Conservation (phyloP, 345 rosid genomes). For the Lepidium sativum region DNA sequence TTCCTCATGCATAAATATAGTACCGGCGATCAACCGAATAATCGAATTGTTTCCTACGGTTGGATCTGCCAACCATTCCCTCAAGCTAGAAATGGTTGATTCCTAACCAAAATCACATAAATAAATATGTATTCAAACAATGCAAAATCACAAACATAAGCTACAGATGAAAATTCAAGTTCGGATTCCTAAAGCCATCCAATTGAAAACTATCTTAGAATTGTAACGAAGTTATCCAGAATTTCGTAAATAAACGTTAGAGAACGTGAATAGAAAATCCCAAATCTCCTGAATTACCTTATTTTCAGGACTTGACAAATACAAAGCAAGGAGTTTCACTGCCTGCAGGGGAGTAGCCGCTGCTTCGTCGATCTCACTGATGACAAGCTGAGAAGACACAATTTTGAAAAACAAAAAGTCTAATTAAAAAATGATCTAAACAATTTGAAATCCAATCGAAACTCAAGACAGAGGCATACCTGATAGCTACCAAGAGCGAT, state of each 20-base stretch:
- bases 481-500: conserved; percentile 87
- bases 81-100: conserved; percentile 69
- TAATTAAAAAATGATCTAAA: background rate
- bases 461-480: conserved; percentile 22
- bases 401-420: background rate
- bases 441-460: background rate
- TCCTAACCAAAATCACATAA: conserved; percentile 37
- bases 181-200: background rate
- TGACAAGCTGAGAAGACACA: conserved; percentile 50
- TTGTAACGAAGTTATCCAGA: background rate
- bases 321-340: conserved; percentile 81
- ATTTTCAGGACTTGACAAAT: conserved; percentile 55
- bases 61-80: conserved; percentile 86
- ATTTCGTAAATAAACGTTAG: background rate
- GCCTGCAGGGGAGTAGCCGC: conserved; percentile 94
- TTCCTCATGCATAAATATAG: conserved; percentile 82
- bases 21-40: conserved; percentile 85
- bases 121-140: background rate
- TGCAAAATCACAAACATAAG: background rate
- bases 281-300: conserved; percentile 46
- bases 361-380: conserved; percentile 77
- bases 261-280: background rate
- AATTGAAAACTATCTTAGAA: background rate
- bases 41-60: conserved; percentile 66
- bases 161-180: background rate